Evolutionary conservation across 2,329 filamentous ascomycete genomes (phyloP).

Genomic region (Xylariaceae sp.): DNA sequence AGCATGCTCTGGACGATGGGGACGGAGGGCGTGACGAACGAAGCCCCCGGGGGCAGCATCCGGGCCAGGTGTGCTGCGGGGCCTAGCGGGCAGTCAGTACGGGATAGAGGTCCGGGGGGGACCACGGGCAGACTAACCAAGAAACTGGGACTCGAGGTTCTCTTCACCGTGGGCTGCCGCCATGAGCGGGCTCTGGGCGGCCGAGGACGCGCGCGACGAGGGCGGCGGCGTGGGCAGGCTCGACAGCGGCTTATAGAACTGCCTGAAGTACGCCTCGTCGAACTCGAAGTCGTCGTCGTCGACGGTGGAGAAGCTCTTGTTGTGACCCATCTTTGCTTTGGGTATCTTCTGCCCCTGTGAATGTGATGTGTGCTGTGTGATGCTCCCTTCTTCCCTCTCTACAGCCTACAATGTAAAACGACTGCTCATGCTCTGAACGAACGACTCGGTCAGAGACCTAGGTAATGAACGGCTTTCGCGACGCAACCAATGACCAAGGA

Average conservation of each 20-base stretch:
- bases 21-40: constrained; percentile 50
- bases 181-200: constrained; percentile 34
- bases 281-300: constrained; percentile 40
- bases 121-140: constrained; percentile 27
- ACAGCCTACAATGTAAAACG: constrained; percentile 8
- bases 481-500: no score
- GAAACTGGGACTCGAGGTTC: constrained; percentile 31
- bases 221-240: constrained; percentile 61
- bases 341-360: constrained; percentile 9
- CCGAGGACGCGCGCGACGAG: constrained; percentile 40
- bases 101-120: not conserved
- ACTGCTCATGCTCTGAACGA: constrained; percentile 20
- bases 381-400: no score
- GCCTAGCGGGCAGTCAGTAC: constrained; percentile 33
- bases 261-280: constrained; percentile 46
- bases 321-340: constrained; percentile 24
- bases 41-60: constrained; percentile 56
- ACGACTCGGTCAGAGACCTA: no score
- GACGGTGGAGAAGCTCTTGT: constrained; percentile 24
- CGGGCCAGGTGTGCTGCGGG: constrained; percentile 60
- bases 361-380: constrained; percentile 16
- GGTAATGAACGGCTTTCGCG: no score
- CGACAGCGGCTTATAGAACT: constrained; percentile 58
- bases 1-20: constrained; percentile 54
- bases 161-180: constrained; percentile 38